Evolutionary conservation across 352 stramenopile genomes (phyloP).

Genomic region (Pythium graminicola): DNA sequence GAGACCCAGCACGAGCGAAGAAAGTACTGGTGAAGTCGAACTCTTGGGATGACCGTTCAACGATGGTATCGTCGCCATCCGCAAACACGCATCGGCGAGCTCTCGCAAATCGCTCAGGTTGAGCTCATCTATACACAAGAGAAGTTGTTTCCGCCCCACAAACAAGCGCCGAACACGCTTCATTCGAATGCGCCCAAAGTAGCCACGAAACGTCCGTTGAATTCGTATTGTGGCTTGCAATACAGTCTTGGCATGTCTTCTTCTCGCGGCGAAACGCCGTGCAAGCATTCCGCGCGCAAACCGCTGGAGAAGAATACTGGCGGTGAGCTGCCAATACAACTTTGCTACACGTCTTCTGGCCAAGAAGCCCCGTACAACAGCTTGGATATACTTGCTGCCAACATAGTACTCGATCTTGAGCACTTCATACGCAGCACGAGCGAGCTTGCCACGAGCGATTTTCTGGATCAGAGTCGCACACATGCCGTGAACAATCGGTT

Average conservation of each 20-base stretch:
- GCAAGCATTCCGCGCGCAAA: conserved; percentile 48
- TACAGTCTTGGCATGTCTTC: conserved; percentile 14
- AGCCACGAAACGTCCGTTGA: conserved; percentile 54
- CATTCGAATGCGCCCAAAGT: conserved; percentile 57
- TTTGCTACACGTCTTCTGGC: conserved; percentile 50
- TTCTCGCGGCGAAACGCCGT: conserved; percentile 25
- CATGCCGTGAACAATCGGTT: conserved; percentile 51
- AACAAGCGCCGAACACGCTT: conserved; percentile 40
- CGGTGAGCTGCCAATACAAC: conserved; percentile 59
- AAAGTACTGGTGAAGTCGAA: conserved; percentile 13
- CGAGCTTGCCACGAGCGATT: conserved; percentile 60
- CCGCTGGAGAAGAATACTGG: conserved; percentile 53
- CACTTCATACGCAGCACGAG: conserved; percentile 40
- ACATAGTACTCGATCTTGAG: conserved; percentile 67
- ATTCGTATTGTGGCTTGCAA: conserved; percentile 30
- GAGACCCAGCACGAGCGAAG: conserved; percentile 58
- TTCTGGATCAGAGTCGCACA: conserved; percentile 78
- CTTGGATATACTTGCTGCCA: conserved; percentile 74
- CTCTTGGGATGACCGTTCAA: not conserved
- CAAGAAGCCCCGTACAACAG: conserved; percentile 58
- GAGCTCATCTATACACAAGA: conserved; percentile 22
- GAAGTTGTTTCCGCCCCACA: conserved; percentile 23
- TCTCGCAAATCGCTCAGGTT: conserved; percentile 43
- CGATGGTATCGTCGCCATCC: conserved; percentile 41
- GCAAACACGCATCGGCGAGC: conserved; percentile 41